These are phyloP conservation scores for Lactarius hatsudake DNA, from an alignment of 768 basidiomycete species.

Conservation along the genomic window DNA sequence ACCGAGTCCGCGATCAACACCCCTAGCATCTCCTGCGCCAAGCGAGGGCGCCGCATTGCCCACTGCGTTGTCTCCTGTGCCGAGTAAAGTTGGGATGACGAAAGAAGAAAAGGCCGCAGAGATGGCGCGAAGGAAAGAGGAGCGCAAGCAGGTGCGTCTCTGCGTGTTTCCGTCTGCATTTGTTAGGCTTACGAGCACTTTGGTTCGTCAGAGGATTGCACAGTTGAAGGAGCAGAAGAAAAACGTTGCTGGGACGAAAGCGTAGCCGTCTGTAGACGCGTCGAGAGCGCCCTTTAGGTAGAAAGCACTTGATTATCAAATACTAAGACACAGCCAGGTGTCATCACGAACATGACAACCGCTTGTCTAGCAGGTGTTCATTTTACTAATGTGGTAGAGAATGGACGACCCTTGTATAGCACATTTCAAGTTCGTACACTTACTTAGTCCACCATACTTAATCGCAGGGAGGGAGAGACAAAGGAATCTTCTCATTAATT, in stretches of 20 bases:
- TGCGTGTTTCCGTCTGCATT: background rate
- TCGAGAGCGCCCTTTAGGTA: background rate
- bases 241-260: slow-evolving; percentile 33
- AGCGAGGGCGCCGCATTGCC: slow-evolving; percentile 29
- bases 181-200: background rate
- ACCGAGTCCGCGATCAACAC: slow-evolving; percentile 7
- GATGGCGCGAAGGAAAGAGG: slow-evolving; percentile 88
- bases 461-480: background rate
- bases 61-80: slow-evolving; percentile 30
- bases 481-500: background rate
- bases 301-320: background rate
- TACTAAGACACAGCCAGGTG: background rate
- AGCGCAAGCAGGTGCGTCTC: slow-evolving; percentile 73
- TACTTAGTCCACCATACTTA: background rate
- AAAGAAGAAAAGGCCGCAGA: slow-evolving; percentile 96
- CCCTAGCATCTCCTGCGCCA: slow-evolving; percentile 19
- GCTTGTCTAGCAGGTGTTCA: background rate
- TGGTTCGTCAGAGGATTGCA: slow-evolving; percentile 58
- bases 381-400: background rate
- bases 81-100: slow-evolving; percentile 49
- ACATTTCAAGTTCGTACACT: background rate
- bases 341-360: background rate
- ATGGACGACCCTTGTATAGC: too few relatives aligned
- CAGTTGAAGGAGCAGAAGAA: slow-evolving; percentile 81
- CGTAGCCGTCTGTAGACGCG: background rate